These are phyloP conservation scores for Phaseolus coccineus DNA, from an alignment of 331 rosid species.

Conservation along the genomic window DNA sequence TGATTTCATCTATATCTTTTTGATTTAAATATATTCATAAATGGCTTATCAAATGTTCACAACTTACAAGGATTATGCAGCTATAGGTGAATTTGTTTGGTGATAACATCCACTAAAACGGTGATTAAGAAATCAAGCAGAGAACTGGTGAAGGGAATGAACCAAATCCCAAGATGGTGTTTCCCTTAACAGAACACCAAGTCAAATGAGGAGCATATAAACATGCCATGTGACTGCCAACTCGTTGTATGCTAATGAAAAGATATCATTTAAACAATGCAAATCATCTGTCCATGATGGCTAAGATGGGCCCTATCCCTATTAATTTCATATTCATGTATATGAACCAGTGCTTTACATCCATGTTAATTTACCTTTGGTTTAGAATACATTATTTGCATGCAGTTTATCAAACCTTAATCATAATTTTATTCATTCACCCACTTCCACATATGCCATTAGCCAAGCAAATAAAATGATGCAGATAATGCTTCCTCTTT, in stretches of 20 bases:
- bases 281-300: conserved; percentile 41
- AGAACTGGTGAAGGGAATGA: conserved; percentile 38
- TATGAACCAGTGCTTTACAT: conserved; percentile 32
- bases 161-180: conserved; percentile 49
- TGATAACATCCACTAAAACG: conserved; percentile 2
- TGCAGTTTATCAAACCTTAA: conserved; percentile 25
- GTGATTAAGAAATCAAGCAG: conserved; percentile 31
- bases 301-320: conserved; percentile 42
- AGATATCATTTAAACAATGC: conserved; percentile 40
- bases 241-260: conserved; percentile 47
- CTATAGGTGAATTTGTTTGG: neutral
- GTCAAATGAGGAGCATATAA: conserved; percentile 60
- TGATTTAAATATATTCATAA: neutral
- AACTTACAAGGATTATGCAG: neutral
- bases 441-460: neutral
- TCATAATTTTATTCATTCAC: neutral
- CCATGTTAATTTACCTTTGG: neutral
- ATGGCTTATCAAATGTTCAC: neutral
- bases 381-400: conserved; percentile 23
- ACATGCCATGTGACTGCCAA: conserved; percentile 80
- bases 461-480: neutral
- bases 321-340: conserved; percentile 45
- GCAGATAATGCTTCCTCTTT: neutral
- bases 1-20: neutral
- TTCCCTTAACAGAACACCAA: conserved; percentile 62